Evolutionary conservation across 495 filamentous ascomycete genomes (phyloP).

Genomic region (Penicillium turbatum): DNA sequence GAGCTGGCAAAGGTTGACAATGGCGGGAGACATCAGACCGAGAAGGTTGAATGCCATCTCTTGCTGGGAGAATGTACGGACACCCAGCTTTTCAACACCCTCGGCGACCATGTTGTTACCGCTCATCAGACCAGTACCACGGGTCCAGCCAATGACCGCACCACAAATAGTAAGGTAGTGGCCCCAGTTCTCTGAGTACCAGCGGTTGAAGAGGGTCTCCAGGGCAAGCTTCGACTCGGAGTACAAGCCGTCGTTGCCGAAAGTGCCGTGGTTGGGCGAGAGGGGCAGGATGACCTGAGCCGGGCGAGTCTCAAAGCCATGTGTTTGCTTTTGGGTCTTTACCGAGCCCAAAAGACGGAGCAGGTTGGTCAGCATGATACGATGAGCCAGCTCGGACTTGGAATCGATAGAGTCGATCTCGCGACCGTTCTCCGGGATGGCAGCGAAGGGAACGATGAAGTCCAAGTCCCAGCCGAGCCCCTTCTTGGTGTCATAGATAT

Average conservation of each 20-base stretch:
- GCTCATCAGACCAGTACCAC: constrained; percentile 95
- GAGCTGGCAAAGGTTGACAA: constrained; percentile 92
- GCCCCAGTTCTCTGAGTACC: constrained; percentile 96
- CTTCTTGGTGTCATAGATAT: constrained; percentile 95
- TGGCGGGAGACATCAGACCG: constrained; percentile 88
- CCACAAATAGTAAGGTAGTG: constrained; percentile 98
- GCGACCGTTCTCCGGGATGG: constrained; percentile 94
- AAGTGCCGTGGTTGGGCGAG: constrained; percentile 97
- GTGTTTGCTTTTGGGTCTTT: constrained; percentile 81
- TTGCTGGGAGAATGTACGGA: constrained; percentile 97
- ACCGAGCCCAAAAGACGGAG: constrained; percentile 84
- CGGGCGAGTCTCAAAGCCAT: constrained; percentile 89
- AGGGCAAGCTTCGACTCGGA: constrained; percentile 96
- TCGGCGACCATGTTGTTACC: constrained; percentile 98
- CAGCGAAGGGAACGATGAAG: constrained; percentile 93
- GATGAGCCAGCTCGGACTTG: constrained; percentile 95
- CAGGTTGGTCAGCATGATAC: constrained; percentile 98
- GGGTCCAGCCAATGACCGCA: constrained; percentile 98
- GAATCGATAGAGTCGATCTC: constrained; percentile 98
- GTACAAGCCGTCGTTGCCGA: constrained; percentile 96
- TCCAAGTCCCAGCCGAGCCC: constrained; percentile 98
- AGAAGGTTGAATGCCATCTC: constrained; percentile 99
- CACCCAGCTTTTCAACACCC: constrained; percentile 91
- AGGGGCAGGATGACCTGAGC: constrained; percentile 94
- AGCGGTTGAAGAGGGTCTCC: constrained; percentile 97